These are phyloP conservation scores for Leishmania mexicana DNA, from an alignment of 208 protist species.

Conservation along the genomic window DNA sequence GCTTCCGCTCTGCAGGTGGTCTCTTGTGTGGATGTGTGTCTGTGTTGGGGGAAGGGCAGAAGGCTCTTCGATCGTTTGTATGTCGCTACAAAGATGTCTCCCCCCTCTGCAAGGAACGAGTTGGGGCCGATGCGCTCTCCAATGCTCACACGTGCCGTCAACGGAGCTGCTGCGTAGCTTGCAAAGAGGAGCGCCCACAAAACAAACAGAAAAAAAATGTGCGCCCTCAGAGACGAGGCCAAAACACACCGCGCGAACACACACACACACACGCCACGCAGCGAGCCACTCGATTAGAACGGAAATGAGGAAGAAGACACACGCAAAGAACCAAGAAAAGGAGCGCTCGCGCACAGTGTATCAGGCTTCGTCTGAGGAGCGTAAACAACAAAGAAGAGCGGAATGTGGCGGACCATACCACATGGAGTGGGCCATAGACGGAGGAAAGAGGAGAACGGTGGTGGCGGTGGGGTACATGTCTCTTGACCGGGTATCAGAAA, in stretches of 20 bases:
- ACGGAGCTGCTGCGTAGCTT: not conserved
- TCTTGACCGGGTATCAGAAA: not conserved
- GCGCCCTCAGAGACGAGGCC: not conserved
- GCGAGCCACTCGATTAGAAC: not conserved
- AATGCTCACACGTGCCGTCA: not conserved
- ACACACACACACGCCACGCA: conserved; percentile 1
- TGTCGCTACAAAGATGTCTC: not conserved
- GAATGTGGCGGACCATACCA: not conserved
- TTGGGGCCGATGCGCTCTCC: not conserved
- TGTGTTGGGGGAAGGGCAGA: not conserved
- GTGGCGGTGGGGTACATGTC: not conserved
- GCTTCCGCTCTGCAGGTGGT: not conserved
- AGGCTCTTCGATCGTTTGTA: not conserved
- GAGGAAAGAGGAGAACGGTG: not conserved
- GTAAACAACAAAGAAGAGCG: not conserved
- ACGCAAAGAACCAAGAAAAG: not conserved
- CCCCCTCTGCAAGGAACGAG: not conserved
- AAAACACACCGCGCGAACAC: not conserved
- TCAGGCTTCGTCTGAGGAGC: not conserved
- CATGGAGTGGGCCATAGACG: not conserved
- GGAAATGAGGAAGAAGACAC: not conserved
- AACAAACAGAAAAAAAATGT: not conserved
- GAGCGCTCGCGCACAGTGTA: not conserved
- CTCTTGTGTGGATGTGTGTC: not conserved
- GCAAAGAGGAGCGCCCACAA: not conserved